These are phyloP conservation scores for Lecanicillium sp. DNA, from an alignment of 2,329 filamentous ascomycete species.

Conservation along the genomic window DNA sequence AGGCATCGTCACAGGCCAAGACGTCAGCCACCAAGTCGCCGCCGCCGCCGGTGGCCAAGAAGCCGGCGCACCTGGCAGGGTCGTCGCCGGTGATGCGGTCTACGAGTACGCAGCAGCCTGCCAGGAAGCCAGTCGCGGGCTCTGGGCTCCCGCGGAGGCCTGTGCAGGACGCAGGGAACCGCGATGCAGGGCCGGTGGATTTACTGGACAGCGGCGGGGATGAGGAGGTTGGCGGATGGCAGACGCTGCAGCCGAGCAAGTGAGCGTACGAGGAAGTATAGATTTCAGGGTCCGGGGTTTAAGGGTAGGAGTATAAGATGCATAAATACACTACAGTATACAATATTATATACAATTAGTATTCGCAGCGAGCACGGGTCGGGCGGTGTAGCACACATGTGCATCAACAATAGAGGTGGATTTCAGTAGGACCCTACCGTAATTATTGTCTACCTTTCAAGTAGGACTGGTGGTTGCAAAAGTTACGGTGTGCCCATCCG, in stretches of 20 bases:
- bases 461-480: too few species aligned
- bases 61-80: constrained; percentile 46
- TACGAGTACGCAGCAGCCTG: constrained; percentile 19
- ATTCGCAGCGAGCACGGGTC: background rate
- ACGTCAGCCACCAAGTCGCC: constrained; percentile 10
- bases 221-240: constrained; percentile 44
- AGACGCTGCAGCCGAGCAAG: constrained; percentile 42
- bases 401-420: too few species aligned
- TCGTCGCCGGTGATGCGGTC: constrained; percentile 11
- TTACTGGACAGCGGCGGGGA: constrained; percentile 38
- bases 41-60: constrained; percentile 53
- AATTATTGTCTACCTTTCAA: too few species aligned
- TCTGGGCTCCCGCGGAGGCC: constrained; percentile 16
- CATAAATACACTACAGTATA: too few species aligned
- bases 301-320: background rate
- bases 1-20: constrained; percentile 25
- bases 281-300: background rate
- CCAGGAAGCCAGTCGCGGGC: constrained; percentile 17
- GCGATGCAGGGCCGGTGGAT: constrained; percentile 23
- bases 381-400: background rate
- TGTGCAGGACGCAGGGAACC: constrained; percentile 16
- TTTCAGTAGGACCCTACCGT: too few species aligned
- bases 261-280: constrained; percentile 10
- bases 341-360: too few species aligned
- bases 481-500: background rate